Conservation (phyloP, 176 grass and related monocot species). For the Raddia distichophylla region DNA sequence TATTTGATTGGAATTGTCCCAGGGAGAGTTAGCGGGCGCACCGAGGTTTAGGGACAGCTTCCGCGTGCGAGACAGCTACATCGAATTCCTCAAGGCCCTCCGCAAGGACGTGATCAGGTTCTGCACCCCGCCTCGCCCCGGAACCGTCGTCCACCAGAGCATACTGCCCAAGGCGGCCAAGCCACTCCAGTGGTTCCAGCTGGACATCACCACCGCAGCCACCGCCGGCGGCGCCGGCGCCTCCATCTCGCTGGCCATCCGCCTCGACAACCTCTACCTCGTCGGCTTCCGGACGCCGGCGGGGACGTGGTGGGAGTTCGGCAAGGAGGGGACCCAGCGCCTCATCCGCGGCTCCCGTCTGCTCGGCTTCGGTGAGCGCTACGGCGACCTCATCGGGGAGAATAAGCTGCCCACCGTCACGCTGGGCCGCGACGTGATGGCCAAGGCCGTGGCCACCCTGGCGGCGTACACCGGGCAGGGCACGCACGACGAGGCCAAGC, state of each 20-base stretch:
- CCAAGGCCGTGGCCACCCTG: neutral
- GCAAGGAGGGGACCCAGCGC: neutral
- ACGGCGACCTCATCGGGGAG: neutral
- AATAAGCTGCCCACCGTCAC: neutral
- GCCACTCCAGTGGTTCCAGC: neutral
- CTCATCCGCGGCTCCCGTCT: neutral
- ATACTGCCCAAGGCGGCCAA: neutral
- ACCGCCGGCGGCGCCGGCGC: neutral
- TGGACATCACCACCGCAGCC: neutral
- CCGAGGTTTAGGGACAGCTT: neutral
- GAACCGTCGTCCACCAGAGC: neutral
- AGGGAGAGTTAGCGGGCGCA: too few species aligned
- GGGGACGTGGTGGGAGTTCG: neutral
- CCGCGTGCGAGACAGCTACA: neutral
- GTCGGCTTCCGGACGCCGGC: neutral
- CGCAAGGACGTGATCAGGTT: neutral
- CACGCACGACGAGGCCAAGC: neutral
- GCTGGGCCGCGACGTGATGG: neutral
- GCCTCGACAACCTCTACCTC: neutral
- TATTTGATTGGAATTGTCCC: too few species aligned
- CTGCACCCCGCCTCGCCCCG: neutral
- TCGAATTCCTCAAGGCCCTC: neutral
- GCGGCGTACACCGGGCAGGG: neutral
- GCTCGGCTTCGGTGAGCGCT: neutral
- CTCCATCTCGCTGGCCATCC: neutral